phyloP scores from a whole-genome alignment of 306 rosid genomes.

The Glycine tomentella region DNA sequence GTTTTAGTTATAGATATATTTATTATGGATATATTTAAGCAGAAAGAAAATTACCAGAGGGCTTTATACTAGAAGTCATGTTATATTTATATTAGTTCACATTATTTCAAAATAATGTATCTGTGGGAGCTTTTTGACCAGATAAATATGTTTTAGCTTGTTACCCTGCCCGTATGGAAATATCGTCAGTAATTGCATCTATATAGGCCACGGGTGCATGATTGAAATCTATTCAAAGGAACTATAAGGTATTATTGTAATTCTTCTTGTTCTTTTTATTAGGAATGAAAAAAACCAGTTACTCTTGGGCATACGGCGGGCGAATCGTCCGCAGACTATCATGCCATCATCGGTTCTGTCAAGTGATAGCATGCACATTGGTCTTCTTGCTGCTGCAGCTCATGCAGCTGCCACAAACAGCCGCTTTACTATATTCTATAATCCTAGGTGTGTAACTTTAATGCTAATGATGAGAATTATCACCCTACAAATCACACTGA shows the following conservation, averaged over 20 bases:
- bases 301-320: conserved; percentile 72
- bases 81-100: not conserved
- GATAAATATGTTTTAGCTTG: not conserved
- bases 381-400: conserved; percentile 89
- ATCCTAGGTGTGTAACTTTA: conserved; percentile 62
- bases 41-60: not conserved
- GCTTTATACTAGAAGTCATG: conserved; percentile 10
- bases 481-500: conserved; percentile 22
- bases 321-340: conserved; percentile 72
- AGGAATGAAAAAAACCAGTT: conserved; percentile 77
- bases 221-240: not conserved
- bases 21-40: not conserved
- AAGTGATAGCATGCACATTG: conserved; percentile 87
- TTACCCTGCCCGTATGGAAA: not conserved
- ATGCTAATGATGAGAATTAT: conserved; percentile 13
- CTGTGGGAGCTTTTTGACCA: conserved; percentile 21
- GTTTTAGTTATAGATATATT: conserved; percentile 10
- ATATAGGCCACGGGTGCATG: conserved; percentile 9
- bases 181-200: conserved; percentile 9
- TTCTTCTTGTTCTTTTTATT: conserved; percentile 26
- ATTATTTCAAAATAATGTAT: not conserved
- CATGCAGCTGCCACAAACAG: conserved; percentile 81
- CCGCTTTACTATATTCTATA: conserved; percentile 70
- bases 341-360: conserved; percentile 86
- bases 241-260: not conserved